Evolutionary conservation across 306 rosid genomes (phyloP), one percentile per base, ranked within the genome.

Genomic region (Cicer arietinum): DNA sequence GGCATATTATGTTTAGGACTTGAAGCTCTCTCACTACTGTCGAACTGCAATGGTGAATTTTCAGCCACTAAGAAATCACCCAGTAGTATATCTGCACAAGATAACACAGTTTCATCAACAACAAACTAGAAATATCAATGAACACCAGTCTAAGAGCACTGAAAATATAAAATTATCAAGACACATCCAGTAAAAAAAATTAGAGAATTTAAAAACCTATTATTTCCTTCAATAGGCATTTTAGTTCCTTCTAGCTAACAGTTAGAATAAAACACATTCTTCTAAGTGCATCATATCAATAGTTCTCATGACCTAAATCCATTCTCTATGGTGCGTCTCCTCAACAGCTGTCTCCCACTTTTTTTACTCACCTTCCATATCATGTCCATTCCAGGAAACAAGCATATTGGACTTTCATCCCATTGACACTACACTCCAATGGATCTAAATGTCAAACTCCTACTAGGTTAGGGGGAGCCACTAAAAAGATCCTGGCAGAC

Each of bases 11-110:
- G 45, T 82, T 83, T 85, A 61, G 92, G 82, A 81, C 89, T 90
- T 72, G 86, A 77, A 57, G 86, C 80, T 83, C 92, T 89, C 81
- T 94, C 99, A 4, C 66, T 88, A 54, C 8, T 44, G 40, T 90
- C 97, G 30, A 90, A 60, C 67, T 84, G 96, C 78, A 77, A 79
- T 40, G 90, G 85, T 0, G 97, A 84, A 84, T 95, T 90, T 80
- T 95, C 99, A 22, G 99, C 99, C 74, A 92, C 92, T 80, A 90
- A 79, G 75, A 92, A 90, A 88, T 95, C 98, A 80, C 67, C 99
- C 57, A 95, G 83, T 69, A 92, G 90, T 8, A 75, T 67, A 75
- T 90, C 99, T 95, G 97, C 83, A 84, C 68, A 79, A 40, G 71
- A 74, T 71, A 77, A 69, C 68, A 73, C 67, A 75, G 76, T 41